These are phyloP conservation scores for Triglochin maritima DNA, from an alignment of 106 monocot genomes.

Conservation along the genomic window DNA sequence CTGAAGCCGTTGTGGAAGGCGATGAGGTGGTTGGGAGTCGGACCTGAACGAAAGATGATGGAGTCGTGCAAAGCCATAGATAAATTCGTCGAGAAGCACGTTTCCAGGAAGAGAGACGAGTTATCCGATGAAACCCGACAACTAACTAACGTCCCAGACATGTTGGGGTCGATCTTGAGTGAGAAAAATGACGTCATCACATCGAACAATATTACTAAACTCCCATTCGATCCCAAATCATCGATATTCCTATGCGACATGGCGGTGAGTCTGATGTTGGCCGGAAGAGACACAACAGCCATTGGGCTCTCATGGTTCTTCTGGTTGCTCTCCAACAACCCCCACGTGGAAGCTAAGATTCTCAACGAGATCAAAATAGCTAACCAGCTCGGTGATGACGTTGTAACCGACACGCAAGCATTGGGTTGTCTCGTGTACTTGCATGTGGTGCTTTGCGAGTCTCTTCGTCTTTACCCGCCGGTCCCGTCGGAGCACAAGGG, in stretches of 20 bases:
- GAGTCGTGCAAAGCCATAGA: constrained; percentile 6
- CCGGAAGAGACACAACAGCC: constrained; percentile 8
- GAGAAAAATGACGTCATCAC: background rate
- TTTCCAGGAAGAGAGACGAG: constrained; percentile 7
- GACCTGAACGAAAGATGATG: constrained; percentile 6
- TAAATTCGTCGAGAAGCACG: background rate
- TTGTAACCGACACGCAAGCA: constrained; percentile 8
- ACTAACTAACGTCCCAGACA: constrained; percentile 4
- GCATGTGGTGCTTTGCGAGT: constrained; percentile 45
- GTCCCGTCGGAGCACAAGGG: constrained; percentile 48
- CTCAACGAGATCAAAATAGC: constrained; percentile 3
- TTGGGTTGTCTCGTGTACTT: constrained; percentile 41
- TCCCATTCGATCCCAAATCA: constrained; percentile 17
- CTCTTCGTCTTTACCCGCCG: constrained; percentile 46
- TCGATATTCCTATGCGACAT: constrained; percentile 9
- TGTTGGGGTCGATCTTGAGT: background rate
- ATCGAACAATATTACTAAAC: too few relatives aligned
- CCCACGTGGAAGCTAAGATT: constrained; percentile 7
- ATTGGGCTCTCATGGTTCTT: constrained; percentile 6
- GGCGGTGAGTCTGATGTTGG: constrained; percentile 27
- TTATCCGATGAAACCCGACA: background rate
- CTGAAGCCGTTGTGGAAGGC: constrained; percentile 1
- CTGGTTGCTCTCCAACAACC: constrained; percentile 3
- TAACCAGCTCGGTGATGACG: constrained; percentile 9
- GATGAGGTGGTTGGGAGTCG: constrained; percentile 4